Evolutionary conservation across 2,329 filamentous ascomycete genomes (phyloP), one percentile per base, ranked within the genome.

Genomic region (Aspergillaceae sp.): DNA sequence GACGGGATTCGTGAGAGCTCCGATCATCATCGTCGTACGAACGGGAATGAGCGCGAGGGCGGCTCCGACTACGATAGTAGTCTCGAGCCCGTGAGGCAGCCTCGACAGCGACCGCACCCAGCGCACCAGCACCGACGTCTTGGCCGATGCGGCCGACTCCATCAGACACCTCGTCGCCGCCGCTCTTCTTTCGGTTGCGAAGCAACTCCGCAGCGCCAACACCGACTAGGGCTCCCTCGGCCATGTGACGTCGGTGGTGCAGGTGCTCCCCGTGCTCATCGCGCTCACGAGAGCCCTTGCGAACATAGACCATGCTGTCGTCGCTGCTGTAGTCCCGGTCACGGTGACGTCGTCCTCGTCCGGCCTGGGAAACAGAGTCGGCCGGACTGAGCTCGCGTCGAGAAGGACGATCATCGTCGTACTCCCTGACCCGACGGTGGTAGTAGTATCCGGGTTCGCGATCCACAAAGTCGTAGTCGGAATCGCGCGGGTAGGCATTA

Each of bases 401-500:
- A 47, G 63, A 57, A 50, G 65, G 63, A 46, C 71, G 70, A 46
- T 74, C 71, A 29, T 74, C 70, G 48, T 79, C 75, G 36, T 77
- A 69, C 57, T 80, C 76, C 45, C 75, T 72, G 38, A 76, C 66
- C 37, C 74, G 69, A 46, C 77, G 74, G 54, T 81, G 76, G 57
- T 81, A 81, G 57, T 81, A 81, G 56, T 80, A 82, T 58, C 82
- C 81, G 48, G 80, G 75, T 34, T 81, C 77, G 47, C 74, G 62
- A n/a, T 70, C 65, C 27, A 82, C 70, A 45, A 82, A 66, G 48
- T 82, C 78, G 52, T 79, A 82, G 36, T 77, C 74, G 28, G 76
- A 74, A 55, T 82, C 77, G 42, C 73, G 73, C 19, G 67, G 62
- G 42, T 63, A 58, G 32, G 73, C 60, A 48, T 78, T 73, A 47